Evolutionary conservation across 495 filamentous ascomycete species (phyloP), one percentile per base, ranked within the genome.

Genomic region (Lophiotrema nucula): DNA sequence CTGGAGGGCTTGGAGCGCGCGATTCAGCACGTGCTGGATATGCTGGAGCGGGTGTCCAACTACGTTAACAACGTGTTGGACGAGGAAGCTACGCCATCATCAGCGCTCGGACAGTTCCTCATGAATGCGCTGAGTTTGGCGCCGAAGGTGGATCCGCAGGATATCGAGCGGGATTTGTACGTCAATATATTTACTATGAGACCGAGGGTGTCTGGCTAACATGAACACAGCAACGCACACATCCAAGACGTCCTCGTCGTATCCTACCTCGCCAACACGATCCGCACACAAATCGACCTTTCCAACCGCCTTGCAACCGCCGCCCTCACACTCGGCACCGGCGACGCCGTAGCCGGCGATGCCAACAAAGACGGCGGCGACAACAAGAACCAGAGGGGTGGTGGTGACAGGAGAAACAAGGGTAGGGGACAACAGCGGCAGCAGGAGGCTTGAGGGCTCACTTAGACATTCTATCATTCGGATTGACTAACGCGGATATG

Each of bases 231-330:
- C 83, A 97, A 98, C 81, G 95, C 95, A 76, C 93, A 98, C 76
- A 89, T 98, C 73, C 93, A 98, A 77, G 93, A 98, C 70, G 91
- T 98, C 54, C 84, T 98, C 44, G 87, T 97, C 66, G 90, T 97
- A 60, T 90, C 89, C 44, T 98, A 98, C 79, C 81, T 98, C 42
- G 90, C 93, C 65, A 98, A 97, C 79, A 97, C 92, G 46, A 95
- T 98, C 74, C 90, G 93, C 72, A 97, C 92, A 66, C 93, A 98
- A 79, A 98, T 98, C 73, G 93, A 97, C 71, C 83, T 98, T 38
- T 93, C 91, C 45, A 95, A 96, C 77, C 83, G 92, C 25, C 76
- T 97, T 58, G 91, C 93, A 48, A 96, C 90, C 13, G 87, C 91
- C 42, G 82, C 85, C 39, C 79, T 96, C 23, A 87, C 85, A 15